Conservation (phyloP, 352 stramenopile genomes). For the Aphanomyces astaci region DNA sequence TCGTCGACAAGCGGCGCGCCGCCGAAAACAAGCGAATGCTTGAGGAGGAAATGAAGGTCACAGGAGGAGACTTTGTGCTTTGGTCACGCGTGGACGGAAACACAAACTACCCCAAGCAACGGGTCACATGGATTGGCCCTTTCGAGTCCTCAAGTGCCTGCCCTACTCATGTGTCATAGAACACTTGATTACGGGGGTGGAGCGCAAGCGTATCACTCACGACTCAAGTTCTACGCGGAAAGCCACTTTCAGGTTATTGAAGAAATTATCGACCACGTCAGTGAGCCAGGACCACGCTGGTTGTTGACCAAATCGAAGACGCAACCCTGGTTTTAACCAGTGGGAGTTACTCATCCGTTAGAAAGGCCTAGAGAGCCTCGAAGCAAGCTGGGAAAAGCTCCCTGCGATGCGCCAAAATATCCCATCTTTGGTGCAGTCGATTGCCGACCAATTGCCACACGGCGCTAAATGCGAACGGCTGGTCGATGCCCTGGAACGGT, state of each 20-base stretch:
- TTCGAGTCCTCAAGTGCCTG: conserved; percentile 24
- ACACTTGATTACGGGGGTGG: conserved; percentile 24
- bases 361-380: conserved; percentile 2
- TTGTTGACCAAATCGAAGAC: neutral
- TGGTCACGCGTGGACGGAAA: conserved; percentile 31
- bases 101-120: conserved; percentile 27
- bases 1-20: neutral
- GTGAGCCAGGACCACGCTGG: conserved; percentile 1
- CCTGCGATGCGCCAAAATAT: neutral
- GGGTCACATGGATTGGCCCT: conserved; percentile 32
- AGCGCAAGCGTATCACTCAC: conserved; percentile 28
- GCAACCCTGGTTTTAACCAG: neutral
- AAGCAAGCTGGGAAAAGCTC: conserved; percentile 3
- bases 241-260: neutral
- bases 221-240: conserved; percentile 29
- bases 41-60: conserved; percentile 22
- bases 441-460: neutral
- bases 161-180: conserved; percentile 28
- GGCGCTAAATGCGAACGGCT: neutral
- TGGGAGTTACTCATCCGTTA: neutral
- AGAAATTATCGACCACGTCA: conserved; percentile 11
- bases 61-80: conserved; percentile 30
- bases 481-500: neutral
- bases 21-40: conserved; percentile 9
- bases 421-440: neutral